Percentiles rank a stretch among this genome's conserved stretches.
These are phyloP conservation scores for Botryotinia narcissicola DNA, from an alignment of 2,329 filamentous ascomycete genomes.

Conservation along the genomic window DNA sequence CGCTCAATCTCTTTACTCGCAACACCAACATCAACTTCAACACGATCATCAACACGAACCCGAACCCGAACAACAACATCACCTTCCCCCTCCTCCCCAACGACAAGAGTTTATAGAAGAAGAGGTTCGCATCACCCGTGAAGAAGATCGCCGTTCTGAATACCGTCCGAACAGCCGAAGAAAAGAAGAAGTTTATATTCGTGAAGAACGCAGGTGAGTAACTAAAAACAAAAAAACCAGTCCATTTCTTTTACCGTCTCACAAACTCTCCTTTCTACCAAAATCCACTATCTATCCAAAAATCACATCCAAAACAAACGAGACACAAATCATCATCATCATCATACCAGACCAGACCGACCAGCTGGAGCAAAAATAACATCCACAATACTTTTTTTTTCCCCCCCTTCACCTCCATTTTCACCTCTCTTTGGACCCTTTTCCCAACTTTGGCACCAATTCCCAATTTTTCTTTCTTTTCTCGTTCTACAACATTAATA, in stretches of 20 bases:
- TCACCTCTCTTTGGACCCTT: neutral
- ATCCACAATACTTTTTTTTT: neutral
- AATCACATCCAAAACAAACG: neutral
- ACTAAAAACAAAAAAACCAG: neutral
- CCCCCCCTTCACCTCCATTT: conserved; percentile 9
- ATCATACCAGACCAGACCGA: neutral
- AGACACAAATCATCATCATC: neutral
- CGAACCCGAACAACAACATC: neutral
- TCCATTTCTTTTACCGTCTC: conserved; percentile 2
- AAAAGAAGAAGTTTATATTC: conserved; percentile 51
- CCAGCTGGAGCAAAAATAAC: neutral
- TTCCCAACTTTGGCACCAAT: neutral
- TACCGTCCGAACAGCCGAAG: conserved; percentile 63
- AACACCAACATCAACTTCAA: neutral
- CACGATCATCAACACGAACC: neutral
- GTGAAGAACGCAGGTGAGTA: conserved; percentile 55
- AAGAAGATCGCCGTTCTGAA: conserved; percentile 64
- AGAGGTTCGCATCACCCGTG: conserved; percentile 75
- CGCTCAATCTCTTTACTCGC: conserved; percentile 59
- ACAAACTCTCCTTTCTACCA: neutral
- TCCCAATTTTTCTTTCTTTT: neutral
- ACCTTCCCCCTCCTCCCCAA: conserved; percentile 35
- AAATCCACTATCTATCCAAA: neutral
- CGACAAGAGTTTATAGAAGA: conserved; percentile 63
- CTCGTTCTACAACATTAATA: conserved; percentile 15